A percentile compares a stretch with the other conserved stretches of the same genome.
phyloP scores from a whole-genome alignment of 805 yeast genomes.

The Wickerhamomyces chambardii region DNA sequence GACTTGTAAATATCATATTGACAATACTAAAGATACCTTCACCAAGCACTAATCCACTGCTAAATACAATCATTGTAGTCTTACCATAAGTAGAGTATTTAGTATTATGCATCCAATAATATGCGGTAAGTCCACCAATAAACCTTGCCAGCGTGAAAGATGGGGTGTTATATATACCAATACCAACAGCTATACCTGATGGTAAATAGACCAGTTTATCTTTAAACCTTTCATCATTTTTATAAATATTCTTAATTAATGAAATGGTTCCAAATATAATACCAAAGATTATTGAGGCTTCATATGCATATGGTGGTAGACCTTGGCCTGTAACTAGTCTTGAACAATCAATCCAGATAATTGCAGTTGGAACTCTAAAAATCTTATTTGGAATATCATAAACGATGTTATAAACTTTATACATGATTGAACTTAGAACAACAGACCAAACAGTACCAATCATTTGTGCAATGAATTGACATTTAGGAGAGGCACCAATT shows the following conservation, averaged over 20 bases:
- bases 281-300: constrained; percentile 54
- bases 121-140: constrained; percentile 71
- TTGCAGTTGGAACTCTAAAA: constrained; percentile 90
- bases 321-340: constrained; percentile 88
- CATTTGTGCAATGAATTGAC: constrained; percentile 86
- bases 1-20: constrained; percentile 68
- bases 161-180: constrained; percentile 92
- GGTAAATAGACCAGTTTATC: constrained; percentile 57
- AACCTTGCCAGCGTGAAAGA: constrained; percentile 91
- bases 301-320: constrained; percentile 69
- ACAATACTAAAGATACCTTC: constrained; percentile 86
- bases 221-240: constrained; percentile 24
- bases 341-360: constrained; percentile 95
- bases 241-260: constrained; percentile 48
- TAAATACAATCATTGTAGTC: constrained; percentile 75
- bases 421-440: constrained; percentile 71
- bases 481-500: constrained; percentile 84
- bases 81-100: constrained; percentile 34
- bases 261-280: constrained; percentile 61
- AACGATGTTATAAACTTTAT: constrained; percentile 69
- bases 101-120: constrained; percentile 41
- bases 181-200: constrained; percentile 94
- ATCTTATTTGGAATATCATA: constrained; percentile 78
- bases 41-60: constrained; percentile 89
- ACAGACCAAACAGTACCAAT: constrained; percentile 86